Conservation (phyloP, 805 yeast genomes). For the Komagataella ulmi region DNA sequence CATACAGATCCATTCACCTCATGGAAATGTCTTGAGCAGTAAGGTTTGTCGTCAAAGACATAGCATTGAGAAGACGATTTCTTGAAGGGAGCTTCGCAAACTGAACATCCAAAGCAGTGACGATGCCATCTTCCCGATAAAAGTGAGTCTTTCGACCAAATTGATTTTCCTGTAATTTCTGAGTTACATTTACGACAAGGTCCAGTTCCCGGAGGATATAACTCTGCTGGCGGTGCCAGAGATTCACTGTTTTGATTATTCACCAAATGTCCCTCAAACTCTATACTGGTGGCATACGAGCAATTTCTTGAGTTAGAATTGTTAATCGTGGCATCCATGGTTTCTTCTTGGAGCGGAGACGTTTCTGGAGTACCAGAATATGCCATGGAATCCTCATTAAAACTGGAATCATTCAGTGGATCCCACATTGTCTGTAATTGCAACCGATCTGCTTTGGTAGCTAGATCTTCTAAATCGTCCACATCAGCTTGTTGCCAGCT, state of each 20-base stretch:
- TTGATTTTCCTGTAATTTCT: constrained; percentile 45
- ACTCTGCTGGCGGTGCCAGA: constrained; percentile 4
- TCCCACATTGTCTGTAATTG: not conserved
- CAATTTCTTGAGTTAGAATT: not conserved
- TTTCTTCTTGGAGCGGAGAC: not conserved
- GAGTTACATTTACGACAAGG: constrained; percentile 68
- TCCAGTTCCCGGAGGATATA: constrained; percentile 47
- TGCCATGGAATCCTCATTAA: not conserved
- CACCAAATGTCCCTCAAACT: not conserved
- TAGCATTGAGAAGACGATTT: constrained; percentile 51
- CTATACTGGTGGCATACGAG: not conserved
- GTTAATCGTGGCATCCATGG: not conserved
- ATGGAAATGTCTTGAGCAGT: constrained; percentile 73
- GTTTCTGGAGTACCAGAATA: not conserved
- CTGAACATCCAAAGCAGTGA: constrained; percentile 63
- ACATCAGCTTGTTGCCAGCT: constrained; percentile 5
- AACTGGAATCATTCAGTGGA: not conserved
- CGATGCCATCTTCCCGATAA: constrained; percentile 92
- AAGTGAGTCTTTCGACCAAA: constrained; percentile 78
- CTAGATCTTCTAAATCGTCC: not conserved
- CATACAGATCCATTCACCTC: constrained; percentile 65
- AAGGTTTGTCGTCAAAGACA: constrained; percentile 68
- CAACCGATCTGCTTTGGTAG: not conserved
- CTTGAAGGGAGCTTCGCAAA: constrained; percentile 44
- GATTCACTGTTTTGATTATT: constrained; percentile 5